phyloP scores from a whole-genome alignment of 768 basidiomycete genomes.

The Hygrophorus pudorinus region DNA sequence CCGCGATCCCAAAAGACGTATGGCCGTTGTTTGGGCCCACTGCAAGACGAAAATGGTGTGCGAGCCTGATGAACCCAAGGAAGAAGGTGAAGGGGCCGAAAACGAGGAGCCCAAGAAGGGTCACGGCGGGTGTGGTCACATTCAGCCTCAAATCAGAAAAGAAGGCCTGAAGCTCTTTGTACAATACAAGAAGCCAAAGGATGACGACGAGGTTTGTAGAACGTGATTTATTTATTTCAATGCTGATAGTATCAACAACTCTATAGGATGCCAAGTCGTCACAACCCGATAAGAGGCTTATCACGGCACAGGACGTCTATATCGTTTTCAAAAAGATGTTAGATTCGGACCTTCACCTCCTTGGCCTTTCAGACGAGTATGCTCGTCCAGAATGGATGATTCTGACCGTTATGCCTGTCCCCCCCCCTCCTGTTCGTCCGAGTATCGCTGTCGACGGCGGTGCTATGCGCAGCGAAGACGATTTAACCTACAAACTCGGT shows the following conservation, averaged over 20 bases:
- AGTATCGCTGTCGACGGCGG: constrained; percentile 97
- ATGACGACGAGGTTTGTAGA: constrained; percentile 83
- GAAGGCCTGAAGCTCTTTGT: constrained; percentile 93
- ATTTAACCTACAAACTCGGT: constrained; percentile 95
- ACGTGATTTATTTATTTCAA: constrained; percentile 3
- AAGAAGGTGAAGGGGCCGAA: constrained; percentile 66
- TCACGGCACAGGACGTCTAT: constrained; percentile 85
- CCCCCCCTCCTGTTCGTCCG: constrained; percentile 95
- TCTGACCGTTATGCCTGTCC: constrained; percentile 92
- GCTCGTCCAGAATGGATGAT: constrained; percentile 99
- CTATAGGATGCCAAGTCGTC: constrained; percentile 67
- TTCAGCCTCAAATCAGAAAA: constrained; percentile 83
- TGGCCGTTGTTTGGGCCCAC: constrained; percentile 76
- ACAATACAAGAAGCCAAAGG: constrained; percentile 90
- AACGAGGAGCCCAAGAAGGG: constrained; percentile 74
- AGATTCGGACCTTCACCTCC: constrained; percentile 73
- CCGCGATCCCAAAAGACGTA: constrained; percentile 78
- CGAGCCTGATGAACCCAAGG: constrained; percentile 82
- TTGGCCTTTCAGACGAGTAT: constrained; percentile 92
- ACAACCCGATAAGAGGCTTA: constrained; percentile 73
- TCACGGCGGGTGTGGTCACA: constrained; percentile 95
- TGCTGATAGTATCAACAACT: constrained; percentile 6
- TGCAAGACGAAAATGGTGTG: constrained; percentile 87
- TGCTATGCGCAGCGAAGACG: constrained; percentile 94
- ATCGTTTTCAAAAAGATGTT: constrained; percentile 95